Conservation (phyloP, 257 asterid species). For the Agastache rugosa region DNA sequence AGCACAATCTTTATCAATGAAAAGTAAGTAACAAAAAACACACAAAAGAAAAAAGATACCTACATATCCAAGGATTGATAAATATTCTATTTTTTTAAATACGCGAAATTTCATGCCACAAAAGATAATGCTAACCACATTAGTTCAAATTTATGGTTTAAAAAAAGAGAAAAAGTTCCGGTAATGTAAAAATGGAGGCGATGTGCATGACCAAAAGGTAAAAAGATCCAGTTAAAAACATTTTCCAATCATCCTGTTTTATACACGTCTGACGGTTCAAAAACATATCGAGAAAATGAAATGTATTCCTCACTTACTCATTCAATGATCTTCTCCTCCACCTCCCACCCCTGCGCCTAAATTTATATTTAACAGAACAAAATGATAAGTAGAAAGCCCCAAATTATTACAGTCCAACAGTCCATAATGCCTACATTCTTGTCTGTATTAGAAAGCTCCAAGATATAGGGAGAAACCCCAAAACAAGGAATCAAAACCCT, state of each 20-base stretch:
- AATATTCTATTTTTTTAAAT: conserved; percentile 23
- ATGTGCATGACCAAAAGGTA: conserved; percentile 8
- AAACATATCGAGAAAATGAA: background rate
- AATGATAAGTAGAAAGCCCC: background rate
- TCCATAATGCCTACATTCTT: background rate
- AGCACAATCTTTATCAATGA: background rate
- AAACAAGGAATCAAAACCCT: conserved; percentile 34
- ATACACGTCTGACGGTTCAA: background rate
- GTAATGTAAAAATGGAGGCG: background rate
- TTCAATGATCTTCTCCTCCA: background rate
- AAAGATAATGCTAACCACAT: background rate
- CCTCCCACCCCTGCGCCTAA: conserved; percentile 13
- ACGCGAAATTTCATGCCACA: background rate
- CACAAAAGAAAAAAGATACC: background rate
- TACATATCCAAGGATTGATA: background rate
- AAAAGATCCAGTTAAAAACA: conserved; percentile 13
- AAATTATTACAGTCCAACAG: background rate
- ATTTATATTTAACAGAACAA: background rate
- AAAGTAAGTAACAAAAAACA: conserved; percentile 2
- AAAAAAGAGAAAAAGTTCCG: background rate
- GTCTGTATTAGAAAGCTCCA: conserved; percentile 23
- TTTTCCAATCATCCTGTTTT: background rate
- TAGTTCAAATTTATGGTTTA: background rate
- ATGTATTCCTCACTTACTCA: background rate
- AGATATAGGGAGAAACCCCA: too few relatives aligned